Base-by-base conservation (phyloP, 331 rosid species). In the Ulmus americana region DNA sequence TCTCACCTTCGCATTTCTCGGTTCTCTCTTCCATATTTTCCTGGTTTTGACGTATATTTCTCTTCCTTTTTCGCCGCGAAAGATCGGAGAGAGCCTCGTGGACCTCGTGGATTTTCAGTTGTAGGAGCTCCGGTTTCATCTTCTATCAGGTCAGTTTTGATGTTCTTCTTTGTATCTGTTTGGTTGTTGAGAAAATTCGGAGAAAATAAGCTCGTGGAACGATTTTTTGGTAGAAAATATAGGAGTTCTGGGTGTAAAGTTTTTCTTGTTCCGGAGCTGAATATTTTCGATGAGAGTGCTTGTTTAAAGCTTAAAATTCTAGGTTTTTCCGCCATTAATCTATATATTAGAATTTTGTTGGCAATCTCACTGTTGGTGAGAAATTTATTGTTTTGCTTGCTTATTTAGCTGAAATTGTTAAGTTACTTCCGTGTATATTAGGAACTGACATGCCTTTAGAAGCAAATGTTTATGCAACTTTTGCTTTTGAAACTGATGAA, bases 11-110 rank as follows among this genome's bases (percentile, higher is more conserved):
- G 12, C 59, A 49, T 65, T 64, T 12, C 8, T 15, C 10, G 5
- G 5, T 48, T 44, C 22, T 44, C 14, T 45, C 13, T 10, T 14
- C 38, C 8, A 13, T 53, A 6, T 53, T 20, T 55, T 44, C 18
- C 53, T 13, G 22, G 14, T 64, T 49, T 50, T 15, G 39, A n/a
- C 4, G n/a, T 6, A 10, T 7, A 45, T 43, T 8, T 62, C 28
- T n/a, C 48, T 48, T 28, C 40, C 4, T n/a, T 45, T 12, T 46
- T 63, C 7, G 18, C 22, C 35, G 52, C 48, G 18, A 16, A 61
- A 39, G 78, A 74, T 74, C 78, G 67, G 71, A 8, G 56, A 49
- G 64, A 14, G 42, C 54, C 20, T 5, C 10, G 67, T 52, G 16
- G 59, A 55, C 54, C 20, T 5, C 10, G 67, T 52, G 16, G 59